Conservation (phyloP, 2,329 filamentous ascomycete genomes). For the Neospermospora avenae region DNA sequence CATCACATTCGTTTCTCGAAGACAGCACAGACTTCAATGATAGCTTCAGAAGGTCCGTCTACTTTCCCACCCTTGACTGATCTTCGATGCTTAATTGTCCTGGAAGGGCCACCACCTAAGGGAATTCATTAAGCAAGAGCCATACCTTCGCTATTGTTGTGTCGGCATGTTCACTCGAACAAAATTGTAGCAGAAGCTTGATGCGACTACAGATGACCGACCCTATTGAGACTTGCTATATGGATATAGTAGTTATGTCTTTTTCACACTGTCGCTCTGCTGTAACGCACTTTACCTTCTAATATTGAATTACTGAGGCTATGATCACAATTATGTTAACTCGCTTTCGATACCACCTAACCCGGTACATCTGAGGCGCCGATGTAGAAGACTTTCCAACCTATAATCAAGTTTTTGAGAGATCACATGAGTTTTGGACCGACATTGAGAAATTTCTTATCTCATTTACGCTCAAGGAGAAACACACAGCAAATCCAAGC, state of each 20-base stretch:
- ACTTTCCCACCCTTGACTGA: conserved; percentile 1
- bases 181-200: neutral
- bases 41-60: conserved; percentile 37
- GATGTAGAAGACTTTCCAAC: conserved; percentile 63
- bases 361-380: conserved; percentile 65
- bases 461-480: too few species aligned
- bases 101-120: conserved; percentile 45
- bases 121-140: conserved; percentile 51
- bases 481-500: too few species aligned
- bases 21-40: conserved; percentile 45
- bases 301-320: conserved; percentile 62
- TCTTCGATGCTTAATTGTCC: conserved; percentile 36
- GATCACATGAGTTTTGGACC: conserved; percentile 64
- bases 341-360: conserved; percentile 63
- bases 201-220: too few species aligned
- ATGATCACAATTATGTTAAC: conserved; percentile 61
- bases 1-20: conserved; percentile 53
- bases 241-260: conserved; percentile 58
- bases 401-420: conserved; percentile 54
- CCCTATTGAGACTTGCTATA: conserved; percentile 26
- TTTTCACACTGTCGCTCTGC: conserved; percentile 58
- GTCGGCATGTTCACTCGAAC: neutral
- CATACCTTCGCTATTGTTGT: conserved; percentile 47
- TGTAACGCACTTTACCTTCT: conserved; percentile 62
- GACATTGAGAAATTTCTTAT: too few species aligned